These are phyloP conservation scores for Metroxylon sagu DNA, from an alignment of 176 grass and related monocot genomes.

Conservation along the genomic window DNA sequence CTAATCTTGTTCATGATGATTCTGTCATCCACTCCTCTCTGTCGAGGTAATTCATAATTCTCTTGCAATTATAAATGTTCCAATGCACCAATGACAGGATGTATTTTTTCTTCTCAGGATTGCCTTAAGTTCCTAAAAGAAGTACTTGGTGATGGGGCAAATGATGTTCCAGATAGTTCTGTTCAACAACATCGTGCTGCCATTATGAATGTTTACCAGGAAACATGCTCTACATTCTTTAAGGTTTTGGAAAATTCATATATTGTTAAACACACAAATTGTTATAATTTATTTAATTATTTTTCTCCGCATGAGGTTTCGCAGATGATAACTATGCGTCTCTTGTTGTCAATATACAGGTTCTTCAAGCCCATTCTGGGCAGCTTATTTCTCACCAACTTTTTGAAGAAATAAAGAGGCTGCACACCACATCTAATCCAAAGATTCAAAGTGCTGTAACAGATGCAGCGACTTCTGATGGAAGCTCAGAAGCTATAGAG, in stretches of 20 bases:
- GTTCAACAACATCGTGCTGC: conserved; percentile 32
- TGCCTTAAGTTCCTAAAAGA: conserved; percentile 82
- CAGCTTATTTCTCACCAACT: conserved; percentile 52
- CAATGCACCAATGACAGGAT: background rate
- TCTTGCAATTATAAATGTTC: no score
- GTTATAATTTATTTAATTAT: no score
- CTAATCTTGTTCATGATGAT: conserved; percentile 3
- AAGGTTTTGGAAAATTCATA: conserved; percentile 36
- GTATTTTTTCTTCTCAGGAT: conserved; percentile 35
- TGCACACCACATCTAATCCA: conserved; percentile 42
- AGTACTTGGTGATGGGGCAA: conserved; percentile 26
- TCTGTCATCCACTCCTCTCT: conserved; percentile 5
- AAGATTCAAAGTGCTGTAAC: conserved; percentile 33
- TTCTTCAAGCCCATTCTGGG: conserved; percentile 61
- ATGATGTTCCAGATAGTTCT: conserved; percentile 30
- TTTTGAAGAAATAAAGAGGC: conserved; percentile 67
- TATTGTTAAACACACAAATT: no score
- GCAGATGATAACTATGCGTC: no score
- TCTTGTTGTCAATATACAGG: conserved; percentile 28
- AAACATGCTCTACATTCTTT: conserved; percentile 58
- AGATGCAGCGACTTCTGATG: conserved; percentile 34
- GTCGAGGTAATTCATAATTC: conserved; percentile 1
- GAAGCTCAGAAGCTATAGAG: conserved; percentile 59
- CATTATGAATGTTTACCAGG: conserved; percentile 40
- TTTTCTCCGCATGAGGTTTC: no score